These are phyloP conservation scores for Epichloe gansuensis DNA, from an alignment of 2,329 filamentous ascomycete genomes.

Conservation along the genomic window DNA sequence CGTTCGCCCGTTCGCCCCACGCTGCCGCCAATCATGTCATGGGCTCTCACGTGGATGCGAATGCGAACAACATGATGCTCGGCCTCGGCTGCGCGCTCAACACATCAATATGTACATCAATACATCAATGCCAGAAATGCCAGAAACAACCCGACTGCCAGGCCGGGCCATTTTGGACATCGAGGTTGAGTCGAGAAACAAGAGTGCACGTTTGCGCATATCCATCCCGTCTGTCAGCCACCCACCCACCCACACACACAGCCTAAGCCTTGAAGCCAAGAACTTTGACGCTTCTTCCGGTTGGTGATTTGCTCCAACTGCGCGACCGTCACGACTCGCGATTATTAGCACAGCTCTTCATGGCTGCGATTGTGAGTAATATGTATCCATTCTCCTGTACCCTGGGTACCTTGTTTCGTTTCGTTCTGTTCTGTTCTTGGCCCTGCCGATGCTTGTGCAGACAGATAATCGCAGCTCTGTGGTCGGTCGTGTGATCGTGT, in stretches of 20 bases:
- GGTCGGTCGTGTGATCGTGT: not conserved
- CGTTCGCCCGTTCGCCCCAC: not conserved
- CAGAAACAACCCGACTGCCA: no score
- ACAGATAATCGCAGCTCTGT: not conserved
- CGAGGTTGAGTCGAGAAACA: no score
- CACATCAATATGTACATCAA: not conserved
- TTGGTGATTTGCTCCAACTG: constrained; percentile 1
- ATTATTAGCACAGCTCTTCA: constrained; percentile 13
- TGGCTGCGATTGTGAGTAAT: constrained; percentile 24
- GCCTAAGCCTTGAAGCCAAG: not conserved
- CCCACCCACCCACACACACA: no score
- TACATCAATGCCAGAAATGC: no score
- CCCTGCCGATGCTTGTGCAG: not conserved
- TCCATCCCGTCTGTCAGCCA: no score
- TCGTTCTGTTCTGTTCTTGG: not conserved
- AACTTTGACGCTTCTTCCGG: not conserved
- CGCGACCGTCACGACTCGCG: not conserved
- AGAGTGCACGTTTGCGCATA: no score
- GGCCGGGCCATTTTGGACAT: no score
- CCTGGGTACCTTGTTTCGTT: not conserved
- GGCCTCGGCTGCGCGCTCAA: constrained; percentile 1
- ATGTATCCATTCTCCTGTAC: not conserved
- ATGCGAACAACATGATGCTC: not conserved
- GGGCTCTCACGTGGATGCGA: constrained; percentile 1
- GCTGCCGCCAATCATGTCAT: not conserved